These are phyloP conservation scores for Leersia perrieri DNA, from an alignment of 176 grass and related monocot species.

Conservation along the genomic window DNA sequence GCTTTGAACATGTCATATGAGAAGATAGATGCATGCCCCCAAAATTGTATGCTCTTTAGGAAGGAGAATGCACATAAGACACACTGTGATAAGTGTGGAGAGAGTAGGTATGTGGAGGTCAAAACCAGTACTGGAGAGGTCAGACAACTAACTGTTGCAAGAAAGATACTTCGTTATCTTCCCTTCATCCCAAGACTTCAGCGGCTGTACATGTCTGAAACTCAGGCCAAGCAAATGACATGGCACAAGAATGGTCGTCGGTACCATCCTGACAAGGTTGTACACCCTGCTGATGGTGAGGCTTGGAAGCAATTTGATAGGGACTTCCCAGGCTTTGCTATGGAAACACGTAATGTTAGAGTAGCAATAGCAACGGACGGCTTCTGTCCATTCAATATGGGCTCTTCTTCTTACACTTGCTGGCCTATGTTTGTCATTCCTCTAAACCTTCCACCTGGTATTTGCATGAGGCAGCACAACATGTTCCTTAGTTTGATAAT, in stretches of 20 bases:
- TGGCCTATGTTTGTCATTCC: not conserved
- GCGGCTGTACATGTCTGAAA: not conserved
- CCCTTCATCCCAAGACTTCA: not conserved
- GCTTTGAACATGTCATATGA: not conserved
- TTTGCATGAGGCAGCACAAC: not conserved
- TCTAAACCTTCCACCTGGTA: not conserved
- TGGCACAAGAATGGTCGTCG: not conserved
- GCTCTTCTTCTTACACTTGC: not conserved
- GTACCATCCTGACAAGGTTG: not conserved
- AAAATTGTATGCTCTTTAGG: not conserved
- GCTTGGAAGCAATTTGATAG: not conserved
- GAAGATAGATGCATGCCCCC: slow-evolving; percentile 4
- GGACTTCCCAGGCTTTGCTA: not conserved
- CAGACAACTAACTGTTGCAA: not conserved
- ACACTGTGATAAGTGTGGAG: not conserved
- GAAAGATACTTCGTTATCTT: not conserved
- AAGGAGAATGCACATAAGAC: not conserved
- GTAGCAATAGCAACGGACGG: not conserved
- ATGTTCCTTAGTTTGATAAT: not conserved
- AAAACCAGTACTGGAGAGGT: not conserved
- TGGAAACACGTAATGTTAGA: not conserved
- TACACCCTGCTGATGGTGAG: not conserved
- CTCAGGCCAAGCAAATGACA: not conserved
- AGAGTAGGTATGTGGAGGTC: not conserved
- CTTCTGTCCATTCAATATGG: not conserved